Base-by-base conservation (phyloP, 192 early-diverging fungal species). In the Coemansia sp. region DNA sequence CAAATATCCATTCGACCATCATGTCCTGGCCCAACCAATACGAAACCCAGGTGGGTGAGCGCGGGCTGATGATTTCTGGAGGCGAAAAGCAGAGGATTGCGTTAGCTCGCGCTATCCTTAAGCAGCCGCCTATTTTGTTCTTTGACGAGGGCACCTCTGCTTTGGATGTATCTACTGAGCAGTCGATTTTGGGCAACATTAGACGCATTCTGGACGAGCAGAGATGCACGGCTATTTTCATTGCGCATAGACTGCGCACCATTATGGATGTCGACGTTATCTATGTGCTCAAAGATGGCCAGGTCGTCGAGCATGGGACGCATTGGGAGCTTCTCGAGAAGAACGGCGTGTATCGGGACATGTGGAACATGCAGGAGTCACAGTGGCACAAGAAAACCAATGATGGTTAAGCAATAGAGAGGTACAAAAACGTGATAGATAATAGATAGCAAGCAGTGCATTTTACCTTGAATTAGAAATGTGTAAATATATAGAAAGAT, bases 221-320 rank as follows among this genome's bases (percentile, higher is more conserved):
- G 14, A 55, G 78, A 13, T 78, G 87, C 46, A 97, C 96, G 5
- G 90, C 89, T 39, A 81, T 99, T 8, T 93, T 94, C 69, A 88
- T 99, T 70, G 95, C 97, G 0, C 97, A 99, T 60, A 77, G 94
- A 3, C 62, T 99, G 60, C 77, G 85, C 26, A 95, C 97, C 5
- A 87, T 98, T 67, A 81, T 83, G 49, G 87, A 92, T 58, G 91
- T 88, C 33, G 95, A 99, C 59, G 53, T 83, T 42, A 97, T 99
- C 30, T 85, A 91, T 78, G 97, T 98, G 10, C 77, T 99, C 55
- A 79, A 85, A 28, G 82, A 92, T 24, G 96, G 95, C 4, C 66
- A 83, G 25, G 82, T 97, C 6, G 82, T 81, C 2, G 96, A 98
- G 73, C 69, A 78, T 26, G 97, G 97, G 8, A 83, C 76, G 1